Evolutionary conservation across 1,139 yeast genomes (phyloP).

Genomic region (Suhomyces anneliseae): DNA sequence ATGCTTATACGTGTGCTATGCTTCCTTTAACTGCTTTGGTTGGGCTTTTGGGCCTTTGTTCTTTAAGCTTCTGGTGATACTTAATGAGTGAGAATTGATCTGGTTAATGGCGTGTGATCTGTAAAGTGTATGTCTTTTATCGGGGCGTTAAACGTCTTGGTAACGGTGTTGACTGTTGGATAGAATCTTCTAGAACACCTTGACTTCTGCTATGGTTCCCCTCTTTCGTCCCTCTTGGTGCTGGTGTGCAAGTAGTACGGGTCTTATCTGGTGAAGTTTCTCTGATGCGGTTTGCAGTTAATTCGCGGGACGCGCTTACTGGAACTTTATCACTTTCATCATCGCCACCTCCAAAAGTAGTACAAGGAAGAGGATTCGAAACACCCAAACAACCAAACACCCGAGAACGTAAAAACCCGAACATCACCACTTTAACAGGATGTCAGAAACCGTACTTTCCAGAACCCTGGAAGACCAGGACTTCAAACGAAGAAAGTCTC

Average conservation of each 20-base stretch:
- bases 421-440: not conserved
- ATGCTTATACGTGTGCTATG: not conserved
- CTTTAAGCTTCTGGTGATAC: too few species aligned
- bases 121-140: too few species aligned
- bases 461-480: constrained; percentile 1
- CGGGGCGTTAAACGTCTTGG: not conserved
- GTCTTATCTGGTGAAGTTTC: not conserved
- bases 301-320: not conserved
- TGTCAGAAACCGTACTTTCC: not conserved
- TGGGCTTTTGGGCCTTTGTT: too few species aligned
- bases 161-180: not conserved
- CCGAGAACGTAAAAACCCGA: too few species aligned
- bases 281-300: not conserved
- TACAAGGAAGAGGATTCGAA: not conserved
- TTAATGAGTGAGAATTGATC: too few species aligned
- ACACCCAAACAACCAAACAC: not conserved
- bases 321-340: not conserved
- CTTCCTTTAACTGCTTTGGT: too few species aligned
- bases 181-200: not conserved
- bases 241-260: not conserved
- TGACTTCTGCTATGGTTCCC: too few species aligned
- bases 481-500: constrained; percentile 3
- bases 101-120: too few species aligned
- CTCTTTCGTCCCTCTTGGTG: too few species aligned
- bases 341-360: not conserved